Conservation (phyloP, 2,329 filamentous ascomycete species). For the Elsinoe arachidis region DNA sequence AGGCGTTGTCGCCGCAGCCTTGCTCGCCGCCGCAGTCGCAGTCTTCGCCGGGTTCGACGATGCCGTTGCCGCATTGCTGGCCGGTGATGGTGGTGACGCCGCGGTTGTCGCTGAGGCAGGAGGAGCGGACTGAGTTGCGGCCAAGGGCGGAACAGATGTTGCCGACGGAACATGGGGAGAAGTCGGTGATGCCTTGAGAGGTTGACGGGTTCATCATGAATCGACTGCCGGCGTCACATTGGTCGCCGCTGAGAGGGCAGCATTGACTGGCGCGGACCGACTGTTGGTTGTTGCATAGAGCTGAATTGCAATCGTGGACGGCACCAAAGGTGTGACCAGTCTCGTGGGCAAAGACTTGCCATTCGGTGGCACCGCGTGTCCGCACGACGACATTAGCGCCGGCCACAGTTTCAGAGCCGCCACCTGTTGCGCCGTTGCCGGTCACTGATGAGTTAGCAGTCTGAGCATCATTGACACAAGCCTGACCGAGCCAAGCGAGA, state of each 20-base stretch:
- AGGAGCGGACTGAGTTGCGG: slow-evolving; percentile 64
- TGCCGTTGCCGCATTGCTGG: slow-evolving; percentile 89
- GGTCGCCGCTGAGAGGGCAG: slow-evolving; percentile 61
- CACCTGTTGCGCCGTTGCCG: slow-evolving; percentile 30
- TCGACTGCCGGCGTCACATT: slow-evolving; percentile 65
- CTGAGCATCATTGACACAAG: slow-evolving; percentile 57
- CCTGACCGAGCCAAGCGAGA: slow-evolving; percentile 84
- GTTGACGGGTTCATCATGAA: slow-evolving; percentile 98
- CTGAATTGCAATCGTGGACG: slow-evolving; percentile 76
- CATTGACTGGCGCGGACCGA: slow-evolving; percentile 58
- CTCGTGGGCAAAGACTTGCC: slow-evolving; percentile 95
- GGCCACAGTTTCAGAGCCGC: slow-evolving; percentile 61
- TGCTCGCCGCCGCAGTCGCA: slow-evolving; percentile 82
- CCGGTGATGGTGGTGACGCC: slow-evolving; percentile 73
- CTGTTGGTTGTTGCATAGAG: slow-evolving; percentile 57
- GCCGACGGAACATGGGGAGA: slow-evolving; percentile 82
- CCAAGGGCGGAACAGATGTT: slow-evolving; percentile 86
- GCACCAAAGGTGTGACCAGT: slow-evolving; percentile 91
- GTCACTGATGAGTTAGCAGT: slow-evolving; percentile 34
- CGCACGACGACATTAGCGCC: slow-evolving; percentile 84
- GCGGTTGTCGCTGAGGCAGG: slow-evolving; percentile 77
- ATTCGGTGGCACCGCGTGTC: slow-evolving; percentile 61
- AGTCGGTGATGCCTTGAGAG: slow-evolving; percentile 59
- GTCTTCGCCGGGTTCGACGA: slow-evolving; percentile 87
- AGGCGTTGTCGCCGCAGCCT: slow-evolving; percentile 65